Evolutionary conservation across 1,284 basidiomycete genomes (phyloP).

Genomic region (Puccinia coronata): DNA sequence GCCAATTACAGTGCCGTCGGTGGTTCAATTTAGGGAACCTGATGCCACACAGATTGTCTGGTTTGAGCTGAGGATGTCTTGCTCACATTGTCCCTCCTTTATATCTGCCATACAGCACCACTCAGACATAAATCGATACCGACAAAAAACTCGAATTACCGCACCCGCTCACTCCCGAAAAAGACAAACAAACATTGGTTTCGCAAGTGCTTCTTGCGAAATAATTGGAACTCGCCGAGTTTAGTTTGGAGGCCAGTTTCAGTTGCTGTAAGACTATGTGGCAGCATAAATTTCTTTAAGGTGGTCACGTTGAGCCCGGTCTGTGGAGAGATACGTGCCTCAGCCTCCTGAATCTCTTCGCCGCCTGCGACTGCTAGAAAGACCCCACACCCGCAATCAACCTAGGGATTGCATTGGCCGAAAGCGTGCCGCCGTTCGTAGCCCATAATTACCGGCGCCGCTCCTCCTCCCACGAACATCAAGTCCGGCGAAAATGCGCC

Average conservation of each 20-base stretch:
- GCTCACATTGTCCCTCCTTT: background rate
- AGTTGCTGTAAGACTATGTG: constrained; percentile 1
- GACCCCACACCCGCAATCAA: background rate
- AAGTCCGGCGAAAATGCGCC: background rate
- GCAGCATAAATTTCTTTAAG: too few species aligned
- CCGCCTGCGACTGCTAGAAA: too few species aligned
- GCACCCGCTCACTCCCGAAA: constrained; percentile 3
- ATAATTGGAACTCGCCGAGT: background rate
- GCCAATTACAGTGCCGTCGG: background rate
- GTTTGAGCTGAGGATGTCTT: background rate
- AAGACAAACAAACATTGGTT: background rate
- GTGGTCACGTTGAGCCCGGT: too few species aligned
- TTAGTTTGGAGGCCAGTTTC: background rate
- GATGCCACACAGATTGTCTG: background rate
- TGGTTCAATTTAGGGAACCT: background rate
- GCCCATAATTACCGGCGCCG: background rate
- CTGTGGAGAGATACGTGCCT: too few species aligned
- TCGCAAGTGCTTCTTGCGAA: background rate
- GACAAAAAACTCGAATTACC: background rate
- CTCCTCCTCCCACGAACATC: background rate
- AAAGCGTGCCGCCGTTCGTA: background rate
- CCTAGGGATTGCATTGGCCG: background rate
- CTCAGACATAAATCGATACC: background rate
- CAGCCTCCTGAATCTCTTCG: too few species aligned
- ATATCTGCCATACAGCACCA: background rate